Evolutionary conservation across 2,329 filamentous ascomycete species (phyloP).

Genomic region (Raffaelea ambrosiae): DNA sequence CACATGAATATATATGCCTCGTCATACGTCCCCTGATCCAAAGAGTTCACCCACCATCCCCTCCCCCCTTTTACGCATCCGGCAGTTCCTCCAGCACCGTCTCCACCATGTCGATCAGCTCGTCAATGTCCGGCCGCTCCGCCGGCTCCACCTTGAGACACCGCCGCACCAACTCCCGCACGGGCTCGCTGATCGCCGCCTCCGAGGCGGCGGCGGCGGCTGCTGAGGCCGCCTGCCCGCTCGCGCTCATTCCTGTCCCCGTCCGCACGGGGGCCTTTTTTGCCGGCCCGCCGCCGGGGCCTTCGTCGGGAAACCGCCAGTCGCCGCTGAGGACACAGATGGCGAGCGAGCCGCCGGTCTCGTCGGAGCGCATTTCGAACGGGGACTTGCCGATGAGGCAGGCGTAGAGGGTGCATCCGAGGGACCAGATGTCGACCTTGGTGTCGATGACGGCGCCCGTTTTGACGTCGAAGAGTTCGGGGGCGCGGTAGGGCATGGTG

Average conservation of each 20-base stretch:
- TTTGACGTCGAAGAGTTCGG: conserved; percentile 96
- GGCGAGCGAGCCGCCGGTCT: conserved; percentile 87
- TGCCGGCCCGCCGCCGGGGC: conserved; percentile 21
- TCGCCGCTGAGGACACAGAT: conserved; percentile 90
- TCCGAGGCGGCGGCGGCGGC: conserved; percentile 24
- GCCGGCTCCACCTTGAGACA: conserved; percentile 81
- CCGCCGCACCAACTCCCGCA: conserved; percentile 78
- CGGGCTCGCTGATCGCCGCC: conserved; percentile 63
- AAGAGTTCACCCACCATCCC: neutral
- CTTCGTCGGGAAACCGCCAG: conserved; percentile 93
- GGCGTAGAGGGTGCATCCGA: conserved; percentile 96
- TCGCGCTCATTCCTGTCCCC: conserved; percentile 19
- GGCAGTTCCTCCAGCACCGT: conserved; percentile 59
- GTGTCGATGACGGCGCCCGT: conserved; percentile 87
- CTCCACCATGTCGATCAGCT: conserved; percentile 74
- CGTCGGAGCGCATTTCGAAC: conserved; percentile 91
- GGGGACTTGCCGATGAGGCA: conserved; percentile 95
- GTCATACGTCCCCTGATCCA: too few relatives aligned
- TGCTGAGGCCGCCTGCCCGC: conserved; percentile 14
- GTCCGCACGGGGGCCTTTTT: conserved; percentile 19
- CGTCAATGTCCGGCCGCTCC: conserved; percentile 79
- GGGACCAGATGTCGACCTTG: conserved; percentile 95
- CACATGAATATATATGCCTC: too few relatives aligned
- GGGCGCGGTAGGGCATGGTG: conserved; percentile 97
- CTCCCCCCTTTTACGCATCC: conserved; percentile 35